phyloP scores from a whole-genome alignment of 1,139 yeast genomes.

The Magnusiomyces suaveolens region DNA sequence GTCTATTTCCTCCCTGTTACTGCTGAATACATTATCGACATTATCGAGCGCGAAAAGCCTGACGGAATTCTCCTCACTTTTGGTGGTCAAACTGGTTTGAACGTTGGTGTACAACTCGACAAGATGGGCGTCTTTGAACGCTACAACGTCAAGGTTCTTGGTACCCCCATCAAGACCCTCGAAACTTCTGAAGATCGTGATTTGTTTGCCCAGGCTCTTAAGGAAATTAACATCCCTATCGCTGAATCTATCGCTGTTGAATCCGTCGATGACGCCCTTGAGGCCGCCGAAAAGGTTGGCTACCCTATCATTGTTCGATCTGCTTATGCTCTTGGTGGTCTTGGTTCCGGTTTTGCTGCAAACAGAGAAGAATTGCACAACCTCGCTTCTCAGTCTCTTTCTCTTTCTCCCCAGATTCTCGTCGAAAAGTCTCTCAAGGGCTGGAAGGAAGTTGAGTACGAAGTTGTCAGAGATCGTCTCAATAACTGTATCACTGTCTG shows the following conservation, averaged over 20 bases:
- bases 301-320: slow-evolving; percentile 97
- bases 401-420: slow-evolving; percentile 86
- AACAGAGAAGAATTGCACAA: slow-evolving; percentile 73
- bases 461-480: slow-evolving; percentile 94
- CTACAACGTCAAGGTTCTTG: slow-evolving; percentile 86
- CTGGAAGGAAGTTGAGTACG: slow-evolving; percentile 98
- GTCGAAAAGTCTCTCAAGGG: slow-evolving; percentile 98
- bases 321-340: slow-evolving; percentile 95
- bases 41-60: slow-evolving; percentile 90
- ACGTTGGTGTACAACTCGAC: slow-evolving; percentile 90
- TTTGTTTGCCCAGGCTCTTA: slow-evolving; percentile 84
- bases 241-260: slow-evolving; percentile 96
- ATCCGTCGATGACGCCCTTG: slow-evolving; percentile 82
- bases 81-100: slow-evolving; percentile 97
- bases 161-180: slow-evolving; percentile 91
- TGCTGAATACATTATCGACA: slow-evolving; percentile 86
- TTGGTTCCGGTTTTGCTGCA: slow-evolving; percentile 94
- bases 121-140: slow-evolving; percentile 89
- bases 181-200: slow-evolving; percentile 98
- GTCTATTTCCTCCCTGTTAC: slow-evolving; percentile 97
- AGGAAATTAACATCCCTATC: slow-evolving; percentile 87
- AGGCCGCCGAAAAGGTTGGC: slow-evolving; percentile 78
- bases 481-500: slow-evolving; percentile 98
- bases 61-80: slow-evolving; percentile 91
- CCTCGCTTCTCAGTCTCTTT: slow-evolving; percentile 78